Percentiles rank a stretch among this genome's conserved stretches.
Evolutionary conservation across 225 moss, liverwort and hornwort genomes (phyloP).

Genomic region (Asterella californica): DNA sequence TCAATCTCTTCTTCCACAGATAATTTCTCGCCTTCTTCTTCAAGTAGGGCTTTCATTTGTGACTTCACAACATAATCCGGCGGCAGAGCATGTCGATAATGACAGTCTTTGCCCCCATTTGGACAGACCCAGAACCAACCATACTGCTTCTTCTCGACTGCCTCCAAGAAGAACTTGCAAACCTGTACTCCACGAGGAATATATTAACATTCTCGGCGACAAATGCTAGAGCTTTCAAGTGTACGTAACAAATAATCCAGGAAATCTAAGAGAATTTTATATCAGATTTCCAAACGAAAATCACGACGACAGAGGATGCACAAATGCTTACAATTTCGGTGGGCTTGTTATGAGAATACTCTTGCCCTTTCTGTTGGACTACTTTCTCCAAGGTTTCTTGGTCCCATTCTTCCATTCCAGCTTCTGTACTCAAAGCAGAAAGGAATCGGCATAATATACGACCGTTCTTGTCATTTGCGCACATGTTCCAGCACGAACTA

Average conservation of each 20-base stretch:
- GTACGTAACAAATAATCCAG: background rate
- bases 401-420: conserved; percentile 95
- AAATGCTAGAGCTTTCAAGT: background rate
- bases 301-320: background rate
- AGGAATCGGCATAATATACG: background rate
- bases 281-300: background rate
- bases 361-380: conserved; percentile 69
- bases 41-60: conserved; percentile 98
- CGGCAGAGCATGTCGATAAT: conserved; percentile 96
- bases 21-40: conserved; percentile 92
- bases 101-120: conserved; percentile 98
- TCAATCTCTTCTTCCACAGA: conserved; percentile 98
- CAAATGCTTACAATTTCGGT: conserved; percentile 71
- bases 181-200: conserved; percentile 44
- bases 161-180: conserved; percentile 93
- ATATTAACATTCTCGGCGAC: background rate
- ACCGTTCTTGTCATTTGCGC: background rate
- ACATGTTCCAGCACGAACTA: background rate
- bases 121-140: conserved; percentile 99
- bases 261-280: background rate
- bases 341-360: conserved; percentile 84
- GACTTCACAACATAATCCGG: conserved; percentile 90
- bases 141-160: conserved; percentile 97
- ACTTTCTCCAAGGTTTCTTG: conserved; percentile 93
- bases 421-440: conserved; percentile 20